Percentiles rank a stretch among this genome's conserved stretches.
These are phyloP conservation scores for Acanthamoeba culbertsoni DNA, from an alignment of 208 protist species.

Conservation along the genomic window DNA sequence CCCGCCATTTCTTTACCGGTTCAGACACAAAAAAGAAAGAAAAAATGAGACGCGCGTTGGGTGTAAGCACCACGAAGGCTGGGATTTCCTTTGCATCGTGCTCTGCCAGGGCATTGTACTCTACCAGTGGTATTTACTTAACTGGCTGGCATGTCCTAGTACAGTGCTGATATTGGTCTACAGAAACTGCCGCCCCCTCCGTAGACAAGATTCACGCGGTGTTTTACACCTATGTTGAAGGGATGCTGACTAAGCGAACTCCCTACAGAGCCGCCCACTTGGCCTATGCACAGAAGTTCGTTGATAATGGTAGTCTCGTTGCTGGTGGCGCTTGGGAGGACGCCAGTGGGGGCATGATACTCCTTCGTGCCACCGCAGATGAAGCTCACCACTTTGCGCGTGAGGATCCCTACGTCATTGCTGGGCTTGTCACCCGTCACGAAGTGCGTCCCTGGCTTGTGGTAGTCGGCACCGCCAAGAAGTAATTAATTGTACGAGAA, in stretches of 20 bases:
- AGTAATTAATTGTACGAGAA: too few species aligned
- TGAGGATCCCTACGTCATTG: background rate
- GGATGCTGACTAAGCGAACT: background rate
- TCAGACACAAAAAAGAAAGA: too few species aligned
- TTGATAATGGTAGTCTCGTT: background rate
- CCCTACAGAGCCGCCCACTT: background rate
- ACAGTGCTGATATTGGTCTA: too few species aligned
- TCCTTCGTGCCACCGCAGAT: background rate
- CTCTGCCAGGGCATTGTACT: too few species aligned
- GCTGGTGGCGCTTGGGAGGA: background rate
- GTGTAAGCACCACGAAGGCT: too few species aligned
- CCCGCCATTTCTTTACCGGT: too few species aligned
- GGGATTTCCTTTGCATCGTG: too few species aligned
- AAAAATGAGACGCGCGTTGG: too few species aligned
- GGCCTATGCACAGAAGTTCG: background rate
- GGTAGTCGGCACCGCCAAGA: background rate
- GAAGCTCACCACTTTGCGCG: background rate
- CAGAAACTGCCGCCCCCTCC: background rate
- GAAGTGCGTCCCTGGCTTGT: conserved; percentile 35
- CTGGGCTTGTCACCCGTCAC: background rate
- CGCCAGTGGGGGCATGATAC: background rate
- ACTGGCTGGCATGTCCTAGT: too few species aligned
- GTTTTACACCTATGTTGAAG: background rate
- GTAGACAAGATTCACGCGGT: background rate
- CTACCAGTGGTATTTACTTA: too few species aligned